Evolutionary conservation across 495 filamentous ascomycete genomes (phyloP), one percentile per base, ranked within the genome.

Genomic region (Tricharina praecox): DNA sequence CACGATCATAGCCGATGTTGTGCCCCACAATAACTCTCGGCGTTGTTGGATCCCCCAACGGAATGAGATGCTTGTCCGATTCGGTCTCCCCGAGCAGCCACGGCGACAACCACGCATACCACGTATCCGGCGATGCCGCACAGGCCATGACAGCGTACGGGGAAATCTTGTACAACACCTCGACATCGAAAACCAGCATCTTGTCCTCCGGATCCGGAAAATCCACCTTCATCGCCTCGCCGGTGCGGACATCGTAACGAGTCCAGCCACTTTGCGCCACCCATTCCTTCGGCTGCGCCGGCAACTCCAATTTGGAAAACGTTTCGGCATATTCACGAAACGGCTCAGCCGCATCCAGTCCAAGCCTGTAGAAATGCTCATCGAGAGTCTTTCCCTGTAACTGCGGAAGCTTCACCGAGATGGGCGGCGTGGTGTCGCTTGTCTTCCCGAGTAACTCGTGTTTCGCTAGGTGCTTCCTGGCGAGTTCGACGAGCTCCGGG

Each of bases 61-160:
- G 86, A 37, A 99, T 75, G 26, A 99, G 64, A 42, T 99, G 90
- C 30, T 72, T 67, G 53, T 82, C 69, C 20, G 72, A 74, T n/a
- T 81, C 69, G 3, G 78, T 76, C 64, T 94, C 83, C 15, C 76
- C 83, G 5, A 99, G 63, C 19, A 99, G 67, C 90, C 90, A 99
- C 0, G 90, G 90, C 18, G 87, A 95, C 43, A 99, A 63, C 90
- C 90, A 99, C 1, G 81, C 82, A 66, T 96, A 99, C 90, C 90
- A 99, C 19, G 82, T 76, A 11, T 76, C 83, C 9, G 82, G 77
- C 50, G 82, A 82, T 40, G 77, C 81, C 8, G 90, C 90, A 53
- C 85, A 95, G 28, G 90, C 90, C 90, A 99, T 96, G 33, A 92
- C 82, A 4, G 90, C 86, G 64, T 81, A 96, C 0, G 80, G 75